phyloP scores from a whole-genome alignment of 768 basidiomycete species.

The Ephemerocybe angulata region DNA sequence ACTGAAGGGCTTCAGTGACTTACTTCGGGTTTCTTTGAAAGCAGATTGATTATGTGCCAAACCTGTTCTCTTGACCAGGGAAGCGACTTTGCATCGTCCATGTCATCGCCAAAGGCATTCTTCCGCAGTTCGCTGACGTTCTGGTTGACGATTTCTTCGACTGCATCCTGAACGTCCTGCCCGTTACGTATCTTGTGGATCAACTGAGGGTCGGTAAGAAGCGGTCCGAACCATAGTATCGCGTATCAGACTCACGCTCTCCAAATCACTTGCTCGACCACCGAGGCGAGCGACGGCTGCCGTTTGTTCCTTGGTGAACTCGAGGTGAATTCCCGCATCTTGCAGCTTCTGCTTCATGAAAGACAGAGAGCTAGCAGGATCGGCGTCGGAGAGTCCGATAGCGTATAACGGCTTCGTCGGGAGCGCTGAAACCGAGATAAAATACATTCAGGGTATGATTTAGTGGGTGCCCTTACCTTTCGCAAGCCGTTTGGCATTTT shows the following conservation, averaged over 20 bases:
- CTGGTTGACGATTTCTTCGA: constrained; percentile 83
- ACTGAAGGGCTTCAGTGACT: constrained; percentile 24
- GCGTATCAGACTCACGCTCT: constrained; percentile 53
- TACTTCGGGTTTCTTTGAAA: constrained; percentile 65
- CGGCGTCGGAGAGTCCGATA: constrained; percentile 83
- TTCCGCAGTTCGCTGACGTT: constrained; percentile 83
- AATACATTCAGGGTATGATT: neutral
- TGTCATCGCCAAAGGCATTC: constrained; percentile 89
- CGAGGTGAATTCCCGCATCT: constrained; percentile 48
- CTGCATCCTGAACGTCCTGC: constrained; percentile 68
- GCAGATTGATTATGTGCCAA: constrained; percentile 74
- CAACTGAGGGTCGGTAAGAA: constrained; percentile 43
- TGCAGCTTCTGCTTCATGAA: constrained; percentile 79
- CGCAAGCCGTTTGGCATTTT: constrained; percentile 79
- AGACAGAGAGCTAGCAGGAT: constrained; percentile 68
- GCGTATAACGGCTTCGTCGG: constrained; percentile 79
- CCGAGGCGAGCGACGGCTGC: constrained; percentile 72
- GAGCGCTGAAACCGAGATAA: constrained; percentile 48
- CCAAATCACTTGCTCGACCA: constrained; percentile 86
- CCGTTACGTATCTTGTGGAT: constrained; percentile 83
- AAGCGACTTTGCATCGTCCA: constrained; percentile 78
- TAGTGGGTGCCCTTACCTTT: constrained; percentile 47
- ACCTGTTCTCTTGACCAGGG: constrained; percentile 87
- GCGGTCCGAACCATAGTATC: neutral
- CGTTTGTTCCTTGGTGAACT: constrained; percentile 54